Conservation (phyloP, 768 basidiomycete genomes). For the Boletus huronensis region DNA sequence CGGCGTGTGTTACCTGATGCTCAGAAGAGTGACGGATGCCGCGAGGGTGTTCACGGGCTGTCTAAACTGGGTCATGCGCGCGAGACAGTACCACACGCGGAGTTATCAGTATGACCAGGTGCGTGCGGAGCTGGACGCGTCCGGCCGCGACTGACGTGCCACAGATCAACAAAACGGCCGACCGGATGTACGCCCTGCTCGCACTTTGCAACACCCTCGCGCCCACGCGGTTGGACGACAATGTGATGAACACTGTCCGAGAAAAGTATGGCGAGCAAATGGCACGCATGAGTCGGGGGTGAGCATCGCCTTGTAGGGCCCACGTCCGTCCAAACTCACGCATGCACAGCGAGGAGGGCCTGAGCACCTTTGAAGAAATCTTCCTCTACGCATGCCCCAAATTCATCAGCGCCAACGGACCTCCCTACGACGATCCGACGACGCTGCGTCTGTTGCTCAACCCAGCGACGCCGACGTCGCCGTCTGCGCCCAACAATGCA, state of each 20-base stretch:
- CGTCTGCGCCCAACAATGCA: constrained; percentile 16
- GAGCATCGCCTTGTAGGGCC: constrained; percentile 34
- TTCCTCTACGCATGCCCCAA: constrained; percentile 95
- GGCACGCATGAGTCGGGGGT: constrained; percentile 79
- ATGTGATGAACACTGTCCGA: constrained; percentile 88
- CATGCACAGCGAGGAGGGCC: constrained; percentile 56
- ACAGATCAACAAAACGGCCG: constrained; percentile 95
- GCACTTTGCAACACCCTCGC: constrained; percentile 92
- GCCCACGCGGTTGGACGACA: constrained; percentile 90
- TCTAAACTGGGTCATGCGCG: constrained; percentile 92
- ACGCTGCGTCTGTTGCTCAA: constrained; percentile 51
- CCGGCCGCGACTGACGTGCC: not conserved
- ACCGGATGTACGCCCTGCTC: constrained; percentile 95
- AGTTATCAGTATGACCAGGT: constrained; percentile 97
- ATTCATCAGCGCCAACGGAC: constrained; percentile 92
- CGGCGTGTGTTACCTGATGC: constrained; percentile 95
- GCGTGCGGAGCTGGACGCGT: constrained; percentile 5
- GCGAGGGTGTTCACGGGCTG: constrained; percentile 90
- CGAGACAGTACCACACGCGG: constrained; percentile 95
- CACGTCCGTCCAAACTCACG: not conserved
- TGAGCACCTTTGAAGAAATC: constrained; percentile 50
- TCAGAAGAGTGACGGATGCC: constrained; percentile 92
- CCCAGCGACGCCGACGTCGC: constrained; percentile 29
- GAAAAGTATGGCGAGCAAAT: constrained; percentile 94
- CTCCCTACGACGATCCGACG: constrained; percentile 81